Conservation (phyloP, 331 rosid species). For the Cydonia oblonga region DNA sequence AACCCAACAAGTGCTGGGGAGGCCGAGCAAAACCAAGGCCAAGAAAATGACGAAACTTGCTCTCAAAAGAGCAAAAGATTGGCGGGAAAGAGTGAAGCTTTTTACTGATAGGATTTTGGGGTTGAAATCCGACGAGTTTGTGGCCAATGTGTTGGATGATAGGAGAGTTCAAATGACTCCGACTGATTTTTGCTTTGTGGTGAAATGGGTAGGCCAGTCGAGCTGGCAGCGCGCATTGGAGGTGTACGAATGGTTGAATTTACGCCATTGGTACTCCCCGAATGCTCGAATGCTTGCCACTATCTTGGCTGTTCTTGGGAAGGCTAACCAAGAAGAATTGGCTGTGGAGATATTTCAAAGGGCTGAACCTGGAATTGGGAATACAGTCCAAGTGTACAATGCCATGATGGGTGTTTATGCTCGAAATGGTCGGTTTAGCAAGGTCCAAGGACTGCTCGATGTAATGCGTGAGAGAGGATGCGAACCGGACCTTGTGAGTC, state of each 20-base stretch:
- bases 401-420: conserved; percentile 98
- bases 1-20: conserved; percentile 33
- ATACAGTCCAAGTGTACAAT: conserved; percentile 71
- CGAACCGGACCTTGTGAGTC: conserved; percentile 82
- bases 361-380: conserved; percentile 38
- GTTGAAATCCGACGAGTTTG: conserved; percentile 59
- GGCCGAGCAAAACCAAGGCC: conserved; percentile 44
- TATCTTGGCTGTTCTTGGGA: conserved; percentile 70
- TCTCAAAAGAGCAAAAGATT: conserved; percentile 60
- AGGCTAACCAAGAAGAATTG: conserved; percentile 69
- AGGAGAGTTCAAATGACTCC: conserved; percentile 74
- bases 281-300: conserved; percentile 90
- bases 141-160: conserved; percentile 74
- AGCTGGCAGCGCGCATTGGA: conserved; percentile 86
- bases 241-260: conserved; percentile 85
- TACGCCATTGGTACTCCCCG: conserved; percentile 75
- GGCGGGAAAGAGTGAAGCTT: conserved; percentile 80
- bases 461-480: conserved; percentile 65
- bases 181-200: conserved; percentile 80
- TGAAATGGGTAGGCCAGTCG: conserved; percentile 67
- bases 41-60: conserved; percentile 77
- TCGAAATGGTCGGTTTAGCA: conserved; percentile 48
- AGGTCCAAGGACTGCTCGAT: conserved; percentile 58
- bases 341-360: conserved; percentile 77
- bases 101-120: conserved; percentile 62